Evolutionary conservation across 768 basidiomycete genomes (phyloP).

Genomic region (Russula foetens): DNA sequence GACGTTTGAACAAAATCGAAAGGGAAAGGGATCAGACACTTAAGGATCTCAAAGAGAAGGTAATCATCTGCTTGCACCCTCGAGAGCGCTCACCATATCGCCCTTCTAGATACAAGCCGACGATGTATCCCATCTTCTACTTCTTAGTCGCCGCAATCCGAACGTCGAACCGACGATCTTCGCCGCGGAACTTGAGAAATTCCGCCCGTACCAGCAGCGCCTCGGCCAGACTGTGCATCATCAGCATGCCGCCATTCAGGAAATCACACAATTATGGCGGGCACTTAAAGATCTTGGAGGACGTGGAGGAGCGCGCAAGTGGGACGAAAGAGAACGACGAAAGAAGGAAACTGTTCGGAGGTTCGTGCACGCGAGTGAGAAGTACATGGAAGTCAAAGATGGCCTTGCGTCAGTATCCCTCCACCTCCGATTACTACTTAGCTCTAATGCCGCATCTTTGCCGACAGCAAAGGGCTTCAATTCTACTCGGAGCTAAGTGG

Average conservation of each 20-base stretch:
- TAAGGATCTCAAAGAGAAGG: conserved; percentile 96
- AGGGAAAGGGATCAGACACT: conserved; percentile 80
- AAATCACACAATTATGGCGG: conserved; percentile 69
- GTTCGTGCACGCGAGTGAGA: conserved; percentile 70
- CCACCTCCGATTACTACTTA: conserved; percentile 7
- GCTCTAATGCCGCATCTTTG: conserved; percentile 2
- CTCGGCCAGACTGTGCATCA: conserved; percentile 70
- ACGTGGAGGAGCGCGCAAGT: conserved; percentile 67
- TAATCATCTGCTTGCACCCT: conserved; percentile 24
- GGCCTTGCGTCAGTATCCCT: conserved; percentile 63
- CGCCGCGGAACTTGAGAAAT: conserved; percentile 92
- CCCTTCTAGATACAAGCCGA: conserved; percentile 75
- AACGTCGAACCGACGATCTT: conserved; percentile 84
- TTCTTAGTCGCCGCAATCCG: conserved; percentile 82
- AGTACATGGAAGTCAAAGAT: conserved; percentile 80
- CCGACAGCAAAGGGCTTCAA: conserved; percentile 69
- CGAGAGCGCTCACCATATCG: not conserved
- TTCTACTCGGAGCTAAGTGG: conserved; percentile 81
- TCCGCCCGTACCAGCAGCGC: conserved; percentile 82
- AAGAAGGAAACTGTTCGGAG: conserved; percentile 68
- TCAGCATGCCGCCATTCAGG: conserved; percentile 65
- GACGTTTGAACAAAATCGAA: conserved; percentile 71
- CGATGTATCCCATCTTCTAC: conserved; percentile 90
- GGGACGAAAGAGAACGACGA: conserved; percentile 73
- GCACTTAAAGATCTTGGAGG: conserved; percentile 63